phyloP scores from a whole-genome alignment of 2,329 filamentous ascomycete genomes.

The Intubia oerlemansii region DNA sequence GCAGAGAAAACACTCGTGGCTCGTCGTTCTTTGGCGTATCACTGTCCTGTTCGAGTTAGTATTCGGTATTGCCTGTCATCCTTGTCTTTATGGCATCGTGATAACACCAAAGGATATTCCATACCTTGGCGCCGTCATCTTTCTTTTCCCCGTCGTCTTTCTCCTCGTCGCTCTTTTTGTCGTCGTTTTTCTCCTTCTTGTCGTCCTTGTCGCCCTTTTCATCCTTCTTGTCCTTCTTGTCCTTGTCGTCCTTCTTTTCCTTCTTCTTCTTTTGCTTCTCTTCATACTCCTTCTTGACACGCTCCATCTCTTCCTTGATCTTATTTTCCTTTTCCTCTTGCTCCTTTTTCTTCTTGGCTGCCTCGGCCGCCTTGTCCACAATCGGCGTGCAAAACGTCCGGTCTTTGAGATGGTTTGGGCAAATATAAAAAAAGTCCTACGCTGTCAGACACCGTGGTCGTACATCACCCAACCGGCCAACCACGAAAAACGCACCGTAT shows the following conservation, averaged over 20 bases:
- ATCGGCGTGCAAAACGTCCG: conserved; percentile 58
- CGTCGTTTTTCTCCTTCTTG: too few species aligned
- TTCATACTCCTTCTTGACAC: conserved; percentile 57
- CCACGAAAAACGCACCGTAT: conserved; percentile 46
- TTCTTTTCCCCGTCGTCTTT: conserved; percentile 24
- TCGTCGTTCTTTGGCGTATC: conserved; percentile 36
- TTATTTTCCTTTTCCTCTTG: conserved; percentile 44
- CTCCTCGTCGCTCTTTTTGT: conserved; percentile 30
- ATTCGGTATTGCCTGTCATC: too few species aligned
- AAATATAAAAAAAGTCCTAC: conserved; percentile 81
- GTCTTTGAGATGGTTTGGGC: conserved; percentile 64
- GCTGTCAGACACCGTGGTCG: neutral
- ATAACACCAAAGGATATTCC: too few species aligned
- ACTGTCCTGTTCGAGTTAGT: too few species aligned
- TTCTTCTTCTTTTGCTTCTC: conserved; percentile 48
- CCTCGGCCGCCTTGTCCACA: conserved; percentile 43
- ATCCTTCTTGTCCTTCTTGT: too few species aligned
- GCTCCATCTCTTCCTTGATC: conserved; percentile 39
- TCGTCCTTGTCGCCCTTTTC: too few species aligned
- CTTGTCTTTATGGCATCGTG: too few species aligned
- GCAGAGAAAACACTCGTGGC: conserved; percentile 63
- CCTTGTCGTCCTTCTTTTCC: conserved; percentile 44
- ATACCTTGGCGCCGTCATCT: conserved; percentile 18
- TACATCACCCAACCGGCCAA: too few species aligned
- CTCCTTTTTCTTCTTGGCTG: conserved; percentile 44